Evolutionary conservation across 495 filamentous ascomycete species (phyloP), one percentile per base, ranked within the genome.

Genomic region (Aspergillus sclerotiicarbonarius): DNA sequence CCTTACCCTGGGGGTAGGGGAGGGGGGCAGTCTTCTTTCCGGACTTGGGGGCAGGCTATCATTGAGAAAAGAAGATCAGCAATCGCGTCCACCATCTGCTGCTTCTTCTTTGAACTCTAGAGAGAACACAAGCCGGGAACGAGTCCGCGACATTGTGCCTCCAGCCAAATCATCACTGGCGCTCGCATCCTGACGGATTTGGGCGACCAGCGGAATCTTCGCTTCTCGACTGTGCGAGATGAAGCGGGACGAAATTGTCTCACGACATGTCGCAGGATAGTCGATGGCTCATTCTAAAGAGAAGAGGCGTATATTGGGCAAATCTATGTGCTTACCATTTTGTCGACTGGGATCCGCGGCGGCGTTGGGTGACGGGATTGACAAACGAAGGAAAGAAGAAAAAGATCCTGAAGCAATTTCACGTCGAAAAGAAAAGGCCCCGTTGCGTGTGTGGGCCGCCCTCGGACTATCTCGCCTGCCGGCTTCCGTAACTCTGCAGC

Each of bases 11-110:
- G 64, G 93, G 91, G 87, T 96, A 97, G 67, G 95, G 95, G 80
- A 94, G 90, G 71, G 94, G 84, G 62, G 95, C 92, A 80, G 88
- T 83, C 81, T 93, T 96, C 88, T 94, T 96, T 82, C 90, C 90
- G 79, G 87, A 77, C 84, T 93, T 97, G 67, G 90, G 89, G 88
- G 48, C 48, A 53, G 95, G 92, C 95, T 98, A 82, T 96, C 95
- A 98, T 98, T 92, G 94, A 98, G 95, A 88, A 92, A 87, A 92
- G 87, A 92, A 93, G 85, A 91, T 96, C 88, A 95, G 90, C 87
- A 84, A 85, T 85, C 79, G 87, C 82, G 88, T 89, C 88, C 80
- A 85, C 88, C 80, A 85, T 82, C 73, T 82, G 81, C 78, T 78
- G 73, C 69, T 84, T 89, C 88, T 90, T 89, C 84, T 82, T 84